Evolutionary conservation across 768 basidiomycete species (phyloP), one percentile per base, ranked within the genome.

Genomic region (Tylopilus rubrobrunneus): DNA sequence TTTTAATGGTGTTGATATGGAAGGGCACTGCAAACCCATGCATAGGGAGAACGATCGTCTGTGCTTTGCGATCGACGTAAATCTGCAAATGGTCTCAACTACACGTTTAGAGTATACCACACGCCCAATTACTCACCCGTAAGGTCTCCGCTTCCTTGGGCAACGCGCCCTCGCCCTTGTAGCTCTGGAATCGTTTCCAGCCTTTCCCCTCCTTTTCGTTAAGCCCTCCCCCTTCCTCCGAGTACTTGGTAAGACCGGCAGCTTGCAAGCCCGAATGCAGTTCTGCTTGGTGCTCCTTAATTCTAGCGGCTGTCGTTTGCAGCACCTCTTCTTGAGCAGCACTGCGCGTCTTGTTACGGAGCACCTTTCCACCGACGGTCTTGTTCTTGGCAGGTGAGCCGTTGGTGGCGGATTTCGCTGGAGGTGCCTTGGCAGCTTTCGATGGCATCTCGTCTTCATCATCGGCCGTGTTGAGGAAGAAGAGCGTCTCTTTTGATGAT

Each of bases 1-100:
- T 98, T 74, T 99, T 98, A 59, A 99, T 92, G 2, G 93, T 93
- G 66, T 96, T 96, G 73, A 98, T 95, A 67, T 99, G 97, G 78
- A 96, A 98, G 0, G 96, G 94, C 0, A 96, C 94, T 0, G 94
- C 92, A 62, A 88, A 98, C 4, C 97, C 97, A 63, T 98, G 84
- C 58, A 98, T 86, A 15, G 97, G 97, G 4, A 98, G 71, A 44
- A 98, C 81, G 48, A 98, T 86, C 0, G 94, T 92, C 56, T 89
- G 85, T 15, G 88, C 82, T 67, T 93, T 92, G 61, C 90, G 85
- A 67, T 99, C 97, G 27, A 98, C 89, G 57, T 79, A 83, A 51
- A 99, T 90, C 94, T 98, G 60, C 7, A 37, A 52, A 29, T 19
- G 23, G 9, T 21, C 51, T 62, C 42, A 57, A 49, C 31, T 52